Conservation (phyloP, 2,329 filamentous ascomycete species). For the Calonectria honghensis region DNA sequence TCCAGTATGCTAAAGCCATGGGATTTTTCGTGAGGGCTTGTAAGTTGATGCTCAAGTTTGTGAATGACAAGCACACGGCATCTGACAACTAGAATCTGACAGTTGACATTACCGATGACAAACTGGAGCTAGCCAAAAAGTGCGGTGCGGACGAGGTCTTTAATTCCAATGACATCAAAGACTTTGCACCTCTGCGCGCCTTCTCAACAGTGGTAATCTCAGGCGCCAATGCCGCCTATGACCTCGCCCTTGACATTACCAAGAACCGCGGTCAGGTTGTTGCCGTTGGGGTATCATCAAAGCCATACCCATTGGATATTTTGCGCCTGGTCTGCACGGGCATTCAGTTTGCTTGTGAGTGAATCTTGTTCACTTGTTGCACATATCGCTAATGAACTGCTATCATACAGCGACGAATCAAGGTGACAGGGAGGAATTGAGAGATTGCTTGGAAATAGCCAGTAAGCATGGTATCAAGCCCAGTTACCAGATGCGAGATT, state of each 20-base stretch:
- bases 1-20: conserved; percentile 21
- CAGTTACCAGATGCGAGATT: conserved; percentile 19
- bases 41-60: neutral
- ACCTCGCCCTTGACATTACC: conserved; percentile 8
- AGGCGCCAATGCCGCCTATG: conserved; percentile 10
- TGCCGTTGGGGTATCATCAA: conserved; percentile 1
- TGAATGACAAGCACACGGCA: too few species aligned
- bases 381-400: neutral
- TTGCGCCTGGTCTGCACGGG: neutral
- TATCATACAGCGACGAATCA: neutral
- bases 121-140: conserved; percentile 18
- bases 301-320: conserved; percentile 4
- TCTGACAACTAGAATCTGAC: neutral
- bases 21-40: conserved; percentile 11
- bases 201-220: conserved; percentile 17
- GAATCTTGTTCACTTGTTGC: neutral
- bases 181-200: neutral
- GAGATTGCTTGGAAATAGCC: neutral
- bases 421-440: neutral
- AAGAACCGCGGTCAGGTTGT: conserved; percentile 14
- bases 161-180: conserved; percentile 4
- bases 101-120: conserved; percentile 18
- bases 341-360: neutral
- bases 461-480: neutral
- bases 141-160: conserved; percentile 2